Conservation (phyloP, 2,329 filamentous ascomycete species). For the Aspergillus cejpii region DNA sequence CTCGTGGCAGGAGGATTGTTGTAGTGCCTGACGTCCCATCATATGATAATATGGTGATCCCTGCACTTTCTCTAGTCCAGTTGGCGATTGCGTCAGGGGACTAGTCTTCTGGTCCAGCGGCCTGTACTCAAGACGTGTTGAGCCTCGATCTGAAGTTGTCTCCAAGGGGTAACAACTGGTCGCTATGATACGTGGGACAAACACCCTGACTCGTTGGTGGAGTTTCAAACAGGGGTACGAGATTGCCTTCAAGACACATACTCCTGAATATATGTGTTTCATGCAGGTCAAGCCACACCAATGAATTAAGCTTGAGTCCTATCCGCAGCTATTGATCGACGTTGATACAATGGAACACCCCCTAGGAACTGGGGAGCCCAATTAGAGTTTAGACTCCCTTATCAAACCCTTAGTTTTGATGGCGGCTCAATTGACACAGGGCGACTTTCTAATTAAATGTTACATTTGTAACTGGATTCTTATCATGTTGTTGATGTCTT, state of each 20-base stretch:
- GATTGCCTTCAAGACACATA: background rate
- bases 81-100: no score
- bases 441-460: no score
- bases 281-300: background rate
- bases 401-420: no score
- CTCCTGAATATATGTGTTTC: background rate
- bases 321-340: background rate
- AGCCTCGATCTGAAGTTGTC: conserved; percentile 4
- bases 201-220: background rate
- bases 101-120: no score
- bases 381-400: background rate
- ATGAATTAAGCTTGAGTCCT: background rate
- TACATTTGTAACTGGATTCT: no score
- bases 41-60: no score
- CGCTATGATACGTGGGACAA: background rate
- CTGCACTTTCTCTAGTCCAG: no score
- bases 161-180: background rate
- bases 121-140: no score
- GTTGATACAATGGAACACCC: background rate
- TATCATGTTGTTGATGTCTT: no score
- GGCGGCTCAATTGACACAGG: no score
- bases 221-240: background rate
- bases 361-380: background rate
- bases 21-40: no score
- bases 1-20: conserved; percentile 4